Conservation (phyloP, 1,139 yeast species). For the Scheffersomyces cryptocercus region DNA sequence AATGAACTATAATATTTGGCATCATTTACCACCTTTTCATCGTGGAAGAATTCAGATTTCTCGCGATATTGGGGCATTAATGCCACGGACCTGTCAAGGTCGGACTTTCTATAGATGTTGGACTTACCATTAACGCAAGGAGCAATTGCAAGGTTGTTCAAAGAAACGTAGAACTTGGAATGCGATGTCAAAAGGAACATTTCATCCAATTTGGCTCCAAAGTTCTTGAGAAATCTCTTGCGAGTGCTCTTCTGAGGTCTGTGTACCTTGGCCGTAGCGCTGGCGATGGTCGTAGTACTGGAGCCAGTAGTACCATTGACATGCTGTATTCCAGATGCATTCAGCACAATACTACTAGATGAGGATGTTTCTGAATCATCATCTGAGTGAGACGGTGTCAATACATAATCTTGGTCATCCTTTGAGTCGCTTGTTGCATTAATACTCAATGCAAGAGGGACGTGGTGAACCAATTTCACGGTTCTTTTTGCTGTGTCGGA, state of each 20-base stretch:
- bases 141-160: slow-evolving; percentile 74
- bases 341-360: neutral
- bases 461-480: slow-evolving; percentile 78
- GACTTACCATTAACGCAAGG: slow-evolving; percentile 96
- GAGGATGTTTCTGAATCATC: slow-evolving; percentile 1
- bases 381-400: neutral
- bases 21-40: slow-evolving; percentile 28
- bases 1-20: slow-evolving; percentile 28
- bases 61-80: slow-evolving; percentile 7
- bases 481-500: slow-evolving; percentile 24
- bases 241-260: neutral
- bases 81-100: slow-evolving; percentile 64
- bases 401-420: neutral
- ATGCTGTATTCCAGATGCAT: neutral
- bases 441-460: slow-evolving; percentile 62
- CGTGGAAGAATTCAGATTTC: slow-evolving; percentile 32
- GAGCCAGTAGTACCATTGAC: neutral
- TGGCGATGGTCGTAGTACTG: neutral
- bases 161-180: slow-evolving; percentile 78
- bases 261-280: neutral
- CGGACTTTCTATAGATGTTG: slow-evolving; percentile 71
- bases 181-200: slow-evolving; percentile 84
- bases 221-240: slow-evolving; percentile 23
- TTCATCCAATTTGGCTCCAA: slow-evolving; percentile 80
- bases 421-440: slow-evolving; percentile 1